Conservation (phyloP, 371 early-diverging fungal species). For the Zychaea mexicana region DNA sequence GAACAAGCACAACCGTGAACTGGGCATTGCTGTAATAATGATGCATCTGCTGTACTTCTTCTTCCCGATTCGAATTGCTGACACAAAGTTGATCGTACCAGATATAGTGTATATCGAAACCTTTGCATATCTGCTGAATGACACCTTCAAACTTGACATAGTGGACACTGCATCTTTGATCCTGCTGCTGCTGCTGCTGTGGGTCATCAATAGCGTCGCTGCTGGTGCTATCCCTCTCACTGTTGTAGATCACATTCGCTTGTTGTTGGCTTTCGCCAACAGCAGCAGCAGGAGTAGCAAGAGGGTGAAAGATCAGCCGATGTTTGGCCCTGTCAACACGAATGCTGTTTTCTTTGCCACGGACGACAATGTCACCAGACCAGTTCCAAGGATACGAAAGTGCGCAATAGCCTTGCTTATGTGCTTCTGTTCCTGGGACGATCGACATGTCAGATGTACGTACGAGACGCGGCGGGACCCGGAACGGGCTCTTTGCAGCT, state of each 20-base stretch:
- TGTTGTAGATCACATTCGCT: too few relatives aligned
- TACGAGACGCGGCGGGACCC: not conserved
- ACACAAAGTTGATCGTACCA: not conserved
- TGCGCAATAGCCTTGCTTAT: not conserved
- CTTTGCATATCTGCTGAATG: not conserved
- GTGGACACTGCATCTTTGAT: not conserved
- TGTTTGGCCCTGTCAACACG: not conserved
- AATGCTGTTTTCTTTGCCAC: not conserved
- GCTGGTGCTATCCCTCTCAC: not conserved
- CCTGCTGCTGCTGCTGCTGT: not conserved
- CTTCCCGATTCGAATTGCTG: not conserved
- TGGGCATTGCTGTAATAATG: not conserved
- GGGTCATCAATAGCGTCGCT: not conserved
- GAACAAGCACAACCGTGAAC: not conserved
- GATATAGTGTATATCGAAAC: not conserved
- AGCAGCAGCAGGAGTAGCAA: too few relatives aligned
- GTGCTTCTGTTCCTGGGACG: not conserved
- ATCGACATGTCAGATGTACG: not conserved
- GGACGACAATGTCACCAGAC: not conserved
- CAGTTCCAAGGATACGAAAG: constrained; percentile 1
- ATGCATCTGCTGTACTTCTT: not conserved
- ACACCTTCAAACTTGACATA: not conserved
- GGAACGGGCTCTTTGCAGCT: not conserved
- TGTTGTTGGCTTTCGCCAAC: too few relatives aligned
- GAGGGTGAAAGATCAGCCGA: not conserved